These are phyloP conservation scores for Colletotrichum sp. DNA, from an alignment of 2,329 filamentous ascomycete genomes.

Conservation along the genomic window DNA sequence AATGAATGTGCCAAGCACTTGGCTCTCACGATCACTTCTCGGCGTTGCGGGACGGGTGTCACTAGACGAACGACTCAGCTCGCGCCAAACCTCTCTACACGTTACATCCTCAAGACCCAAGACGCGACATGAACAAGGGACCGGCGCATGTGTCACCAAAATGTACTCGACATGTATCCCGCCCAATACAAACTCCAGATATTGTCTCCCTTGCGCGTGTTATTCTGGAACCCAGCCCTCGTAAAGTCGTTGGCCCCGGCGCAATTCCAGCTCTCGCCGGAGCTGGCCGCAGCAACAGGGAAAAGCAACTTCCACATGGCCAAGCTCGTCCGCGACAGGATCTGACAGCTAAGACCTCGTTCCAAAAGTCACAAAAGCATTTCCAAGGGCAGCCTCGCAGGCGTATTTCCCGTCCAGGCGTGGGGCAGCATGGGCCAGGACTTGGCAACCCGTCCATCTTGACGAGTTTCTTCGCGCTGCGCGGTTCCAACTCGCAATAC, in stretches of 20 bases:
- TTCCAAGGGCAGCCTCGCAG: not conserved
- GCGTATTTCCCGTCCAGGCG: not conserved
- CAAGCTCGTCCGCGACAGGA: not conserved
- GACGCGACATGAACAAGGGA: slow-evolving; percentile 1
- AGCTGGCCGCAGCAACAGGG: not conserved
- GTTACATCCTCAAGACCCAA: slow-evolving; percentile 11
- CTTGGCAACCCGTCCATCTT: slow-evolving; percentile 8
- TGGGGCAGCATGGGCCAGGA: slow-evolving; percentile 1
- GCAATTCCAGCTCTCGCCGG: not conserved
- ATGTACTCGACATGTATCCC: not conserved
- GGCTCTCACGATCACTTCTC: slow-evolving; percentile 15
- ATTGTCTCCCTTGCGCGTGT: not conserved
- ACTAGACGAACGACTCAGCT: slow-evolving; percentile 18
- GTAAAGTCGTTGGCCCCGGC: not conserved
- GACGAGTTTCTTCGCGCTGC: not conserved
- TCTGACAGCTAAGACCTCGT: not conserved
- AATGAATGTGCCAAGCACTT: slow-evolving; percentile 14
- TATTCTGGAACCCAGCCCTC: not conserved
- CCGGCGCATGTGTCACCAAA: not conserved
- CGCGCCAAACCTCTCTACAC: not conserved
- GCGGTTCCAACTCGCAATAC: not conserved
- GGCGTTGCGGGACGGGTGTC: slow-evolving; percentile 17
- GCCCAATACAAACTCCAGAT: not conserved
- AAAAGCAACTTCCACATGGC: not conserved
- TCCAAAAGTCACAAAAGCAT: not conserved